Base-by-base conservation (phyloP, 495 filamentous ascomycete species). In the Wilcoxina mikolae region DNA sequence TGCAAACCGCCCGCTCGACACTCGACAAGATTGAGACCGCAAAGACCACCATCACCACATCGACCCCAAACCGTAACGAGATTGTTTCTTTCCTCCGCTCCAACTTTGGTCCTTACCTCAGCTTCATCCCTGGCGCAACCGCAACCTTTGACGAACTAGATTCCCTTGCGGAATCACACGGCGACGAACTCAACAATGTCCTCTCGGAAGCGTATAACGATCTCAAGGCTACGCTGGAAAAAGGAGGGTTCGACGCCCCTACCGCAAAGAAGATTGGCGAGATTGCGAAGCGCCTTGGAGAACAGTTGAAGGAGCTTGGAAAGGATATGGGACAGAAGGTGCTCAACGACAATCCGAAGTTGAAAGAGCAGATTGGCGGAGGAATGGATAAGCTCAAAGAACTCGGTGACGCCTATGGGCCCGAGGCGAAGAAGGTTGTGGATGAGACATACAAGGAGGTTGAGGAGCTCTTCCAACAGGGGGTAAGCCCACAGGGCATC, bases 121-220 rank as follows among this genome's bases (percentile, higher is more conserved):
- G 64, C n/a, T 79, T 79, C 69, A 74, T 85, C 28, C 82, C 82
- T 3, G 82, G 81, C n/a, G 81, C 73, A 3, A 71, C 83, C 60
- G 66, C 67, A 1, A 74, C 71, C 2, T 84, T 85, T 61, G 68
- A 78, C 28, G 79, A 84, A 55, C 65, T 84, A 12, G 80, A 82
- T 25, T 69, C 69, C 15, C 69, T 84, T 27, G 70, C 74, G 22
- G 62, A 74, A 43, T 74, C 76, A 27, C 79, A 83, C 61, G 69
- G 71, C 4, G 70, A 77, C 0, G 81, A 84, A 59, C 78, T 83
- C 22, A 76, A 84, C 58, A 60, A 74, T 51, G 72, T 84, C 29
- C 69, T 84, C 24, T 66, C 56, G 7, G 74, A 82, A 28, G 74
- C 80, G 0, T 83, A 83, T 56, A 61, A 61, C 7, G 74, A 83